Conservation (phyloP, 2,329 filamentous ascomycete species). For the Rhexocercosporidium sp. region DNA sequence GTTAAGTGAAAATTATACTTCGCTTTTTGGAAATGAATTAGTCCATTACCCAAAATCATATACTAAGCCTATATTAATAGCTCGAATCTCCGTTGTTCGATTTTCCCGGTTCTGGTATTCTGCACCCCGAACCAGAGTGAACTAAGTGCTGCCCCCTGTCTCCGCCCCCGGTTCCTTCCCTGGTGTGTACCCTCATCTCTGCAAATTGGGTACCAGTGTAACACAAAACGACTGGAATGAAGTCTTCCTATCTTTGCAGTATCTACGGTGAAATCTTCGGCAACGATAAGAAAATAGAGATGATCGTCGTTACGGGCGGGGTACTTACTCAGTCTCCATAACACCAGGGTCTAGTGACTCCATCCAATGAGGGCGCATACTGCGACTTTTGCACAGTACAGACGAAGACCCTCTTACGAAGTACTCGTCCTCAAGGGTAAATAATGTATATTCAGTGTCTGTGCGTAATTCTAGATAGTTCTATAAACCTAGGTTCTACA, state of each 20-base stretch:
- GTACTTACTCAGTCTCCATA: background rate
- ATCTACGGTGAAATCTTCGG: too few relatives aligned
- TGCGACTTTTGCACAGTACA: too few relatives aligned
- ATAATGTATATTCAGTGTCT: too few relatives aligned
- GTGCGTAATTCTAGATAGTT: too few relatives aligned
- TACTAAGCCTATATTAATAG: constrained; percentile 3
- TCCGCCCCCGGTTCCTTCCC: background rate
- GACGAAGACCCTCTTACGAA: background rate
- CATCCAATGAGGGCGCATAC: background rate
- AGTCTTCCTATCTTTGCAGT: background rate
- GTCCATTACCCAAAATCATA: background rate
- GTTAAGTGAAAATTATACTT: background rate
- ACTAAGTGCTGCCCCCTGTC: background rate
- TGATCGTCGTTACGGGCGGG: background rate
- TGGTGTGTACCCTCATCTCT: background rate
- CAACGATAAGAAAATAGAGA: too few relatives aligned
- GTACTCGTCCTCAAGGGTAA: too few relatives aligned
- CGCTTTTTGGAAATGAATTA: background rate
- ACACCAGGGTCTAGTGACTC: background rate
- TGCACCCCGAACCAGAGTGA: background rate
- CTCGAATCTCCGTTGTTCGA: background rate
- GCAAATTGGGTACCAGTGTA: background rate
- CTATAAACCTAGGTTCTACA: too few relatives aligned
- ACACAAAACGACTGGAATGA: background rate
- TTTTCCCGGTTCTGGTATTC: background rate